phyloP scores from a whole-genome alignment of 768 basidiomycete species.

The Leccinum boreale region DNA sequence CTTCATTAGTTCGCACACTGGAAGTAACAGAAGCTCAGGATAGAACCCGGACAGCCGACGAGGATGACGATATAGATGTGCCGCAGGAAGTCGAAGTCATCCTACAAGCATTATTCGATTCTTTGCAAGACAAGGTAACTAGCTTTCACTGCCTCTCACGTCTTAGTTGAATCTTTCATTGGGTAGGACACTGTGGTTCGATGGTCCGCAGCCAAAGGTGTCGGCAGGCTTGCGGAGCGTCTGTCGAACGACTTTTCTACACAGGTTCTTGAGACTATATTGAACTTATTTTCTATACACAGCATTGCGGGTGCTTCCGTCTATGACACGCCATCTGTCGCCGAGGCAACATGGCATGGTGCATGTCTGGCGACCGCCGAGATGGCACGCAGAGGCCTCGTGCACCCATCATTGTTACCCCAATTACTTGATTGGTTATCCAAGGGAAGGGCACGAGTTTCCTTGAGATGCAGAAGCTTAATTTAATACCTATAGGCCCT shows the following conservation, averaged over 20 bases:
- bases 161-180: neutral
- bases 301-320: slow-evolving; percentile 58
- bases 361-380: slow-evolving; percentile 91
- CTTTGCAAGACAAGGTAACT: slow-evolving; percentile 77
- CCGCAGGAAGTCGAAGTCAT: slow-evolving; percentile 76
- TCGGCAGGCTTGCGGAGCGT: slow-evolving; percentile 80
- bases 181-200: slow-evolving; percentile 89
- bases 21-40: slow-evolving; percentile 13
- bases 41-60: slow-evolving; percentile 14
- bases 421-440: slow-evolving; percentile 75
- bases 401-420: slow-evolving; percentile 54
- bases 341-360: slow-evolving; percentile 94
- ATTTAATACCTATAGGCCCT: slow-evolving; percentile 57
- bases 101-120: slow-evolving; percentile 67
- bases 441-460: slow-evolving; percentile 49
- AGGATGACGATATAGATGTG: slow-evolving; percentile 55
- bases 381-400: slow-evolving; percentile 78
- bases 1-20: slow-evolving; percentile 22
- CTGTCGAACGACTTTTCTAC: slow-evolving; percentile 70
- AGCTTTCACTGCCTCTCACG: neutral
- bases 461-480: slow-evolving; percentile 9
- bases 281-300: slow-evolving; percentile 76
- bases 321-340: slow-evolving; percentile 70
- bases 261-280: slow-evolving; percentile 80
- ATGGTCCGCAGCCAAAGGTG: slow-evolving; percentile 90